Conservation (phyloP, 208 protist species). For the Trypanosomatidae sp. region DNA sequence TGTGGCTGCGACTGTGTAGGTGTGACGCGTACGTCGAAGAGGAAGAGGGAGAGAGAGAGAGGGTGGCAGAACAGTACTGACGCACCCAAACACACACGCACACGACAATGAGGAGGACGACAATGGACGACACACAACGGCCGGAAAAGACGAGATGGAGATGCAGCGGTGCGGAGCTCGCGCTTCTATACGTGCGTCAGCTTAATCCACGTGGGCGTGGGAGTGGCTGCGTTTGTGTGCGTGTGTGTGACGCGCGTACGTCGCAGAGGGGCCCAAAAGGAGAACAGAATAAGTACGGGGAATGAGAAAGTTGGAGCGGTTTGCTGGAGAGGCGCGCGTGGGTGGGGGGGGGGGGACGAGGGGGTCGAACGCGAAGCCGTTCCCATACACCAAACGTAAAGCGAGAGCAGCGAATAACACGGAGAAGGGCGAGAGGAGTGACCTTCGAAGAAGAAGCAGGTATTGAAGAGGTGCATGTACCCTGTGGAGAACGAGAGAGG, state of each 20-base stretch:
- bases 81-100: neutral
- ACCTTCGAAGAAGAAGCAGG: neutral
- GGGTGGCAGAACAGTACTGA: neutral
- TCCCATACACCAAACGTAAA: neutral
- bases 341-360: neutral
- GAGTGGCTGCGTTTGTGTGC: neutral
- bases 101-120: neutral
- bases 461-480: neutral
- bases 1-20: neutral
- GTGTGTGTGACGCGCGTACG: neutral
- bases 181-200: neutral
- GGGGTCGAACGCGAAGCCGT: neutral
- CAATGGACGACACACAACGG: neutral
- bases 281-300: neutral
- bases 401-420: too few relatives aligned
- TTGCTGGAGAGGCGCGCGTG: neutral
- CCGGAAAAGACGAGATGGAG: neutral
- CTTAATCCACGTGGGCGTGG: neutral
- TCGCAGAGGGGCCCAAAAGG: neutral
- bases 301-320: neutral
- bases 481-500: neutral
- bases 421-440: neutral
- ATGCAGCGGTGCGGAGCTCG: neutral
- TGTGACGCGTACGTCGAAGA: neutral
- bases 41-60: conserved; percentile 10